Percentiles rank a stretch among this genome's conserved stretches.
phyloP scores from a whole-genome alignment of 1,139 yeast genomes.

The Geotrichum reessii region DNA sequence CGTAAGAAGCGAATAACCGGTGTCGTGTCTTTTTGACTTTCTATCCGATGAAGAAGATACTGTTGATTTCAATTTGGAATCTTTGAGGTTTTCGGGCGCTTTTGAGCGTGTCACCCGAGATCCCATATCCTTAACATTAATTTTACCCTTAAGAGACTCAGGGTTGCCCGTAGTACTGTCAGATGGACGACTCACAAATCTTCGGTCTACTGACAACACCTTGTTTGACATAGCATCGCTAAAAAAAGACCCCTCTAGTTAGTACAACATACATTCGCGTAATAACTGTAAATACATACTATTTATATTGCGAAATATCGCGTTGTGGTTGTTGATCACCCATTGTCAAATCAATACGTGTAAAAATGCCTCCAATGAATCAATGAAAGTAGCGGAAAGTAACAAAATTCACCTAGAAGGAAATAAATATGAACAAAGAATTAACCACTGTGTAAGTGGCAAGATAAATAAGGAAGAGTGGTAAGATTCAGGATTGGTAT shows the following conservation, averaged over 20 bases:
- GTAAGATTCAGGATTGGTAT: not conserved
- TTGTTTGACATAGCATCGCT: constrained; percentile 56
- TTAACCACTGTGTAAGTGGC: not conserved
- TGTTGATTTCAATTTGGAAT: constrained; percentile 13
- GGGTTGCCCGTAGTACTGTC: constrained; percentile 57
- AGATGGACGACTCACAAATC: constrained; percentile 41
- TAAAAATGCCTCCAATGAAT: not conserved
- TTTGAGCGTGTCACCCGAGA: constrained; percentile 37
- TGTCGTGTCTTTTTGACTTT: constrained; percentile 3
- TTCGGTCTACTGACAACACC: constrained; percentile 56
- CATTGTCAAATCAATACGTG: constrained; percentile 16
- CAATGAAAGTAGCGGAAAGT: not conserved
- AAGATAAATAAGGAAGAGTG: not conserved
- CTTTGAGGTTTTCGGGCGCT: constrained; percentile 20
- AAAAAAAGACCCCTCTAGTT: constrained; percentile 6
- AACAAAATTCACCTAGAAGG: not conserved
- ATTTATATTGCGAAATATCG: constrained; percentile 28
- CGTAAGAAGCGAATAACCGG: not conserved
- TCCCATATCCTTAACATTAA: constrained; percentile 68
- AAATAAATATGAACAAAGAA: not conserved
- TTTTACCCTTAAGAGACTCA: constrained; percentile 60
- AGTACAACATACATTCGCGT: not conserved
- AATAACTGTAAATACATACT: constrained; percentile 20
- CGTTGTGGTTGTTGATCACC: constrained; percentile 19
- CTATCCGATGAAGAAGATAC: constrained; percentile 2